These are phyloP conservation scores for Penicillium cosmopolitanum DNA, from an alignment of 495 filamentous ascomycete genomes.

Conservation along the genomic window DNA sequence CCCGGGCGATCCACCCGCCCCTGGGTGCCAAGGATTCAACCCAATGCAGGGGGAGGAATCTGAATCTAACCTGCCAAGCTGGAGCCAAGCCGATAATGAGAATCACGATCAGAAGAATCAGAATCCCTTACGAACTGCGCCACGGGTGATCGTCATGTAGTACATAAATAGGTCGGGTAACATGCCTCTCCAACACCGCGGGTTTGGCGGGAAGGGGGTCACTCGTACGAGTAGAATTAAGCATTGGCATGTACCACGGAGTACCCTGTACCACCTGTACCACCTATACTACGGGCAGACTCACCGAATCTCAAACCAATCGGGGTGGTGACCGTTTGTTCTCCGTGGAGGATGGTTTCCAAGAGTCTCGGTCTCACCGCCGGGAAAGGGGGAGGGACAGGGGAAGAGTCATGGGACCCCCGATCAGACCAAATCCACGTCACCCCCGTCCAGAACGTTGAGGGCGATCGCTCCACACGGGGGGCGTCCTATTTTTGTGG, in stretches of 20 bases:
- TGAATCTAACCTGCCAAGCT: neutral
- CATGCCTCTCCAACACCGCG: no score
- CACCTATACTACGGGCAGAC: neutral
- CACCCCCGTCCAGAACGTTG: neutral
- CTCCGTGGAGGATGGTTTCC: neutral
- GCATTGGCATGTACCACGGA: neutral
- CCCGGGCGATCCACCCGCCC: neutral
- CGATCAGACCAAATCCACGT: neutral
- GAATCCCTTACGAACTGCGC: no score
- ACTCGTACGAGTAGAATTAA: no score
- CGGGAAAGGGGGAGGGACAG: neutral
- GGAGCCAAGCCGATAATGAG: no score
- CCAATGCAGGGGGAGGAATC: constrained; percentile 1
- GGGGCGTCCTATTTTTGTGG: neutral
- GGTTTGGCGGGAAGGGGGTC: no score
- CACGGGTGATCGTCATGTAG: no score
- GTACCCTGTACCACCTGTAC: neutral
- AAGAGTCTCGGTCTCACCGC: neutral
- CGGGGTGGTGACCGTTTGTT: neutral
- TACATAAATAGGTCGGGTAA: no score
- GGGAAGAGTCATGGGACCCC: neutral
- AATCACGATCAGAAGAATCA: no score
- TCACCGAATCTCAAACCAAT: neutral
- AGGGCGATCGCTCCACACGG: neutral
- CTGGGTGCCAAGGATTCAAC: neutral